These are phyloP conservation scores for Penicillium nucicola DNA, from an alignment of 495 filamentous ascomycete genomes.

Conservation along the genomic window DNA sequence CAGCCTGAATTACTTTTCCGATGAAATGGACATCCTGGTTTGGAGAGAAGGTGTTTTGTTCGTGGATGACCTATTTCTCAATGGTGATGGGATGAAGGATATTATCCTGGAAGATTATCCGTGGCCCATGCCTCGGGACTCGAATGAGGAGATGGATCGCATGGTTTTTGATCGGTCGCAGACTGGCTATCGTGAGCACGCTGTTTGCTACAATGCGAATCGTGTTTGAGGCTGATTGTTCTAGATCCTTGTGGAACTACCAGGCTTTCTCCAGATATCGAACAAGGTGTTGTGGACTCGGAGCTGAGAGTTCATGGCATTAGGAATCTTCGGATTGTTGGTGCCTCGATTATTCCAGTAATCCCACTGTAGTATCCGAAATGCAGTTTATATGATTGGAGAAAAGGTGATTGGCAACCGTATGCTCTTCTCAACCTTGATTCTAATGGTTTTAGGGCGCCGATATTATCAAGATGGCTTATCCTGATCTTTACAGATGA, in stretches of 20 bases:
- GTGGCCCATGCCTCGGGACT: slow-evolving; percentile 49
- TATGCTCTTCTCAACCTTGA: too few species aligned
- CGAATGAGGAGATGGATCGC: slow-evolving; percentile 52
- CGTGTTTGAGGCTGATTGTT: not conserved
- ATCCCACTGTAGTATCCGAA: slow-evolving; percentile 24
- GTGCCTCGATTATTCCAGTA: slow-evolving; percentile 21
- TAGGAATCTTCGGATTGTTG: slow-evolving; percentile 45
- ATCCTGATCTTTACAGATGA: too few species aligned
- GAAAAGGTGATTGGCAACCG: slow-evolving; percentile 27
- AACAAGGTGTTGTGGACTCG: slow-evolving; percentile 46
- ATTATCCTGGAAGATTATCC: slow-evolving; percentile 51
- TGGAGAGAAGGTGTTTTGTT: slow-evolving; percentile 49
- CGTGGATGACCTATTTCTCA: slow-evolving; percentile 48
- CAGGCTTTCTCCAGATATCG: slow-evolving; percentile 41
- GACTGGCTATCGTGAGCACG: slow-evolving; percentile 41
- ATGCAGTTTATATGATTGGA: slow-evolving; percentile 48
- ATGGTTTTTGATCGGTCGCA: slow-evolving; percentile 48
- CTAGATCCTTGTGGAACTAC: slow-evolving; percentile 46
- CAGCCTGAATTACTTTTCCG: too few species aligned
- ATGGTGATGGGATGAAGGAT: slow-evolving; percentile 50
- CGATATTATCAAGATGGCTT: too few species aligned
- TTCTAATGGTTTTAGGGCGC: too few species aligned
- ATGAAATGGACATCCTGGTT: too few species aligned
- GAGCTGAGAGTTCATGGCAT: slow-evolving; percentile 47
- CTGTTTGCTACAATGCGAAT: not conserved